Evolutionary conservation across 164 flowering plant species (phyloP).

Genomic region (Stephania japonica): DNA sequence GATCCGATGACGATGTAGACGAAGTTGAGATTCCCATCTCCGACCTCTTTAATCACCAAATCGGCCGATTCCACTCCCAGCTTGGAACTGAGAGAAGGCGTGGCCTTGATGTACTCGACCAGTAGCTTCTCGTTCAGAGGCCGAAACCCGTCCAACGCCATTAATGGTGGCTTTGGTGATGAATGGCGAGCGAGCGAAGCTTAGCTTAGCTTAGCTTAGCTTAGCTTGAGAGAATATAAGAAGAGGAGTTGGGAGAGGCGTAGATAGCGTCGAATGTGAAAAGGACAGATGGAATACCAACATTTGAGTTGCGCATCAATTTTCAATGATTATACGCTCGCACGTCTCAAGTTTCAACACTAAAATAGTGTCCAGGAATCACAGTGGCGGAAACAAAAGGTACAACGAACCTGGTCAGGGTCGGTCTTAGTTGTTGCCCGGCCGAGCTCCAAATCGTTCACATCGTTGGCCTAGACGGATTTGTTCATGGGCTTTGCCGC

Average conservation of each 20-base stretch:
- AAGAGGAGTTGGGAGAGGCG: not conserved
- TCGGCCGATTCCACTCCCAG: constrained; percentile 50
- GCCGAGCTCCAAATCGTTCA: no score
- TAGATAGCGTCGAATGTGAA: not conserved
- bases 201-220: no score
- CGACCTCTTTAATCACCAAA: constrained; percentile 72
- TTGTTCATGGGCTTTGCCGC: no score
- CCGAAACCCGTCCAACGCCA: constrained; percentile 50
- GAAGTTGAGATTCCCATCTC: constrained; percentile 82
- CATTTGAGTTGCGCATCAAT: not conserved
- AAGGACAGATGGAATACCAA: not conserved
- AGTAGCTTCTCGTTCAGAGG: constrained; percentile 66
- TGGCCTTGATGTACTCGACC: constrained; percentile 61
- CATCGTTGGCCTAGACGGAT: no score
- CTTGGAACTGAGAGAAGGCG: constrained; percentile 53
- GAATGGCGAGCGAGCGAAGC: not conserved
- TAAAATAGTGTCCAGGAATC: not conserved
- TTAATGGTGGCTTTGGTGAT: constrained; percentile 7
- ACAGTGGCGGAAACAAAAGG: not conserved
- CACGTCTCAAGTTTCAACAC: not conserved
- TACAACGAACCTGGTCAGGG: not conserved
- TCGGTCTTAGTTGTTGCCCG: no score
- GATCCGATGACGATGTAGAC: constrained; percentile 48
- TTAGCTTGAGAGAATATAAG: not conserved
- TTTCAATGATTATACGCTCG: not conserved